Percentiles rank a stretch among this genome's conserved stretches.
These are phyloP conservation scores for Pythium monospermum DNA, from an alignment of 352 stramenopile genomes.

Conservation along the genomic window DNA sequence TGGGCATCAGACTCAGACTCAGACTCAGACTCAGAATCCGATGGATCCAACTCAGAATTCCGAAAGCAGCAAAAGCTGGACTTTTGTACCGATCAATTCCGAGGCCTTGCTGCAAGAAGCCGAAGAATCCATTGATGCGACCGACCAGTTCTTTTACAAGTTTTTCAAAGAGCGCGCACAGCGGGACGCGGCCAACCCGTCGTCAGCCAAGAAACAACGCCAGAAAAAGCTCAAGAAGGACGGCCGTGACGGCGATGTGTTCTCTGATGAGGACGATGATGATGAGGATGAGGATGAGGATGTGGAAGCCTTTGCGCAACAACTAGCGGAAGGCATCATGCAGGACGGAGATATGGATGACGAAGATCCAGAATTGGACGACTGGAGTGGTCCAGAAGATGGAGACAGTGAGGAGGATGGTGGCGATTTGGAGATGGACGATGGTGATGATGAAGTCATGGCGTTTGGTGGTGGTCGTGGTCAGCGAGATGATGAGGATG, in stretches of 20 bases:
- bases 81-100: constrained; percentile 62
- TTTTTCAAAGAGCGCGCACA: constrained; percentile 87
- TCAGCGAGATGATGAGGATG: constrained; percentile 31
- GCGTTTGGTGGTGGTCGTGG: too few species aligned
- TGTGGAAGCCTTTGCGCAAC: constrained; percentile 84
- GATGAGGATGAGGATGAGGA: constrained; percentile 74
- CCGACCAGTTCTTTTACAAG: constrained; percentile 92
- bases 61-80: constrained; percentile 50
- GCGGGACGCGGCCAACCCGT: constrained; percentile 32
- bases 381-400: constrained; percentile 51
- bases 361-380: constrained; percentile 68
- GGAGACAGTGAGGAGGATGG: constrained; percentile 21
- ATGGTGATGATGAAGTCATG: constrained; percentile 32
- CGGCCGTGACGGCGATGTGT: constrained; percentile 42
- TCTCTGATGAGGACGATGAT: constrained; percentile 47
- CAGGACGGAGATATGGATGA: constrained; percentile 70
- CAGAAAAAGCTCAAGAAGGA: constrained; percentile 38
- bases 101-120: constrained; percentile 62
- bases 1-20: constrained; percentile 11
- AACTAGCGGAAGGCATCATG: constrained; percentile 89
- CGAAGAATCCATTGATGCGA: constrained; percentile 61
- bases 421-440: constrained; percentile 30
- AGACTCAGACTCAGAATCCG: too few species aligned
- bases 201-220: constrained; percentile 27
- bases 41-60: too few species aligned